Conservation (phyloP, 228 moss, liverwort and hornwort species). For the Sphagnum fallax region DNA sequence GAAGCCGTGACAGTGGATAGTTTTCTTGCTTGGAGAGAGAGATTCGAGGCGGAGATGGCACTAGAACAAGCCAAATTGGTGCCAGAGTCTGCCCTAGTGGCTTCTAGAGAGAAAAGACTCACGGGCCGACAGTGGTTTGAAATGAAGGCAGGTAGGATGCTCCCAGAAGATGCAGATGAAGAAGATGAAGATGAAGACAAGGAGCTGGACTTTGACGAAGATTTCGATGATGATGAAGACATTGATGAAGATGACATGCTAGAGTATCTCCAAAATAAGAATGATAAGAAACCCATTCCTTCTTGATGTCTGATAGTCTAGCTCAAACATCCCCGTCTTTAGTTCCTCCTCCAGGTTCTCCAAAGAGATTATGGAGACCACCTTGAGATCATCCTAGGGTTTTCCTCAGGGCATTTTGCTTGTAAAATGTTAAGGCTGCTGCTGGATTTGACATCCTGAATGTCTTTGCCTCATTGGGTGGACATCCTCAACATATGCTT, state of each 20-base stretch:
- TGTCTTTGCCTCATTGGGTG: no score
- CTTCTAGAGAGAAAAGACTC: slow-evolving; percentile 78
- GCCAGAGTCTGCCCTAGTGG: slow-evolving; percentile 74
- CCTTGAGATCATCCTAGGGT: no score
- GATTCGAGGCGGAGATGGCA: slow-evolving; percentile 83
- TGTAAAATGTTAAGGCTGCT: no score
- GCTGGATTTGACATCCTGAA: no score
- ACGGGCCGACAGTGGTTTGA: slow-evolving; percentile 77
- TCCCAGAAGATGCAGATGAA: slow-evolving; percentile 42
- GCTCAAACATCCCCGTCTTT: no score
- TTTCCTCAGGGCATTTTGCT: no score
- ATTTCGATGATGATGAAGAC: slow-evolving; percentile 51
- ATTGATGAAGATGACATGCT: slow-evolving; percentile 93
- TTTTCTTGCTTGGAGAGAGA: slow-evolving; percentile 85
- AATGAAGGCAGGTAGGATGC: slow-evolving; percentile 58
- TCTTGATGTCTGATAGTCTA: slow-evolving; percentile 15
- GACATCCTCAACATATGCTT: no score
- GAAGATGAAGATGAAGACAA: slow-evolving; percentile 66
- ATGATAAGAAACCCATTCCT: slow-evolving; percentile 36
- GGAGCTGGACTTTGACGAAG: slow-evolving; percentile 65
- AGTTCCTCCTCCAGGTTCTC: no score
- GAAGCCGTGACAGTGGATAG: slow-evolving; percentile 84
- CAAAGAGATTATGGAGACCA: no score
- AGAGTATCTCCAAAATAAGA: slow-evolving; percentile 65
- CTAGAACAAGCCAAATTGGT: slow-evolving; percentile 84